phyloP scores from a whole-genome alignment of 2,329 filamentous ascomycete species.

The Ceratocystis destructans region DNA sequence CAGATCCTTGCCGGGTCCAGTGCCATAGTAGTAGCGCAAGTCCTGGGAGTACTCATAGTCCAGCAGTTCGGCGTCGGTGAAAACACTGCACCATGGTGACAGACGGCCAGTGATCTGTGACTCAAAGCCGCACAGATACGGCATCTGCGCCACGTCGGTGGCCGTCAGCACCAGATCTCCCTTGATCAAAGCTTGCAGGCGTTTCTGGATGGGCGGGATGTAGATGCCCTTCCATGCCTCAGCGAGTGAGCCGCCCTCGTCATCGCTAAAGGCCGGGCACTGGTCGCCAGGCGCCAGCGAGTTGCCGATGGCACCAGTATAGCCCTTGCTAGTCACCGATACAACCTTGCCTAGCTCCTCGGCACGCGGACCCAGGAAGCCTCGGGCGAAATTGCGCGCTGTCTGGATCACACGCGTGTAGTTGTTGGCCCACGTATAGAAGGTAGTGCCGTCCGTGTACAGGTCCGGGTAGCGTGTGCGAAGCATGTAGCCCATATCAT shows the following conservation, averaged over 20 bases:
- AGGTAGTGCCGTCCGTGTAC: constrained; percentile 35
- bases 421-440: constrained; percentile 52
- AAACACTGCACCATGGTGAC: constrained; percentile 49
- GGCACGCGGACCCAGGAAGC: constrained; percentile 45
- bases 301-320: constrained; percentile 41
- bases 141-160: constrained; percentile 43
- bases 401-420: constrained; percentile 51
- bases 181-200: constrained; percentile 39
- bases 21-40: constrained; percentile 53
- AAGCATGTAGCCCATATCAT: constrained; percentile 41
- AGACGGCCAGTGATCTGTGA: constrained; percentile 49
- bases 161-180: constrained; percentile 42
- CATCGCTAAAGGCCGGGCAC: constrained; percentile 45
- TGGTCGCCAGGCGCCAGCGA: constrained; percentile 49
- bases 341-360: constrained; percentile 41
- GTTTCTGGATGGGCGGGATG: constrained; percentile 38
- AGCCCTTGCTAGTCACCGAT: constrained; percentile 42
- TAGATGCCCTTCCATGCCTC: constrained; percentile 38
- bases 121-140: constrained; percentile 59
- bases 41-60: constrained; percentile 56
- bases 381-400: constrained; percentile 45
- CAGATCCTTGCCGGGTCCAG: constrained; percentile 42
- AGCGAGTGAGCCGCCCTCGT: constrained; percentile 35
- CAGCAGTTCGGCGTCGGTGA: constrained; percentile 46
- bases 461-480: constrained; percentile 38